Evolutionary conservation across 2,329 filamentous ascomycete species (phyloP).

Genomic region (Nigrospora sphaerica): DNA sequence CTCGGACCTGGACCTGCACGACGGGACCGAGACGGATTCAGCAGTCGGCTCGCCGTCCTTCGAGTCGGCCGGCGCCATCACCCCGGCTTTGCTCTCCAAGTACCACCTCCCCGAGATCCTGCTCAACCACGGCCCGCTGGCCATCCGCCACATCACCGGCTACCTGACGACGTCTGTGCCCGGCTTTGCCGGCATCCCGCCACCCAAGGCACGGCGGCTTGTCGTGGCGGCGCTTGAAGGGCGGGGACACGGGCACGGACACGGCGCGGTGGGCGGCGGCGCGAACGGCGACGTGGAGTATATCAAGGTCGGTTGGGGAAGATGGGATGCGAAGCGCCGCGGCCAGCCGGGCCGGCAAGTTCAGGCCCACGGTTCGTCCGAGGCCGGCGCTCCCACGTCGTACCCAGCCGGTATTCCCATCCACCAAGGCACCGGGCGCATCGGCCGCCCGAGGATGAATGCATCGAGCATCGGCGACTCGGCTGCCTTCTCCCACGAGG

Average conservation of each 20-base stretch:
- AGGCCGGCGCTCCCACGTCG: constrained; percentile 30
- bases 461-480: constrained; percentile 62
- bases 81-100: constrained; percentile 76
- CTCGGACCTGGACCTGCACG: constrained; percentile 81
- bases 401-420: constrained; percentile 52
- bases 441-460: constrained; percentile 40
- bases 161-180: constrained; percentile 90
- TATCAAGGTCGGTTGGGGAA: constrained; percentile 94
- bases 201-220: constrained; percentile 81
- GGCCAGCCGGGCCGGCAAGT: constrained; percentile 49
- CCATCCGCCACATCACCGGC: constrained; percentile 92
- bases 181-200: constrained; percentile 82
- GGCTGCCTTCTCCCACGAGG: constrained; percentile 68
- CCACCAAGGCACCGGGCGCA: constrained; percentile 33
- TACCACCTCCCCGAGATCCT: constrained; percentile 88
- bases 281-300: constrained; percentile 70
- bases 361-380: constrained; percentile 31
- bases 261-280: constrained; percentile 45
- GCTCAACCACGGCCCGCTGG: constrained; percentile 79
- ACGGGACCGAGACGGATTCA: constrained; percentile 45
- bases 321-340: constrained; percentile 80
- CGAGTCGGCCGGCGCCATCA: constrained; percentile 78
- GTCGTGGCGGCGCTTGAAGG: constrained; percentile 91
- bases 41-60: constrained; percentile 38
- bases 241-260: constrained; percentile 48